Evolutionary conservation across 176 grass and related monocot genomes (phyloP), one percentile per base, ranked within the genome.

Genomic region (Oryza longistaminata): DNA sequence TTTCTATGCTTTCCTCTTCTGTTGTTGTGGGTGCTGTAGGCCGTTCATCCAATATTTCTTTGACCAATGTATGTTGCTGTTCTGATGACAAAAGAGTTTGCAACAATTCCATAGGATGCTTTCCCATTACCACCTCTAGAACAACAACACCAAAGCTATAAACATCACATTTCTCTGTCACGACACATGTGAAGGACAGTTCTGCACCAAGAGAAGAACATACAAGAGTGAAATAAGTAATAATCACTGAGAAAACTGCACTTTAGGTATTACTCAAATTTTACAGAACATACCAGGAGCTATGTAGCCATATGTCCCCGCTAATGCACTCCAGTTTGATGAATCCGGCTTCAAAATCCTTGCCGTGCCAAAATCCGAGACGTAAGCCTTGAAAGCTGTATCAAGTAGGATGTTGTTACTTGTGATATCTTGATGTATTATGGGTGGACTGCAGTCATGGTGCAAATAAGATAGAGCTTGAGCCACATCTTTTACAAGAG

Each of bases 351-450:
- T 44, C 8, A 44, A 0, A 53, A 70, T 39, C 17, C 68, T 83
- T 0, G 70, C 81, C 3, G 58, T 74, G 22, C 81, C 55, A 34
- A 83, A 83, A 83, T 83, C 81, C 10, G 81, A 83, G 1, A 74
- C 53, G 34, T 73, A 35, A n/a, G 81, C 81, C 22, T 73, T 83
- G 39, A 73, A 45, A 43, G 0, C 11, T 10, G 0, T 31, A 3
- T 83, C 70, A 1, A 83, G 70, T 17, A 81, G 70, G 16, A 81
- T 81, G 0, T 81, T 81, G 11, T 70, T 81, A 42, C 78, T 81
- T 35, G 81, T 83, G 4, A 83, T 83, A 21, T 83, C 81, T 64
- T 55, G 35, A 65, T 83, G 81, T 15, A 83, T 73, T 65, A 83
- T 83, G 0, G 81, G 53, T n/a, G 53, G 70, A 19, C 7, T 72